Conservation (phyloP, 768 basidiomycete species). For the Tylopilus sp. region DNA sequence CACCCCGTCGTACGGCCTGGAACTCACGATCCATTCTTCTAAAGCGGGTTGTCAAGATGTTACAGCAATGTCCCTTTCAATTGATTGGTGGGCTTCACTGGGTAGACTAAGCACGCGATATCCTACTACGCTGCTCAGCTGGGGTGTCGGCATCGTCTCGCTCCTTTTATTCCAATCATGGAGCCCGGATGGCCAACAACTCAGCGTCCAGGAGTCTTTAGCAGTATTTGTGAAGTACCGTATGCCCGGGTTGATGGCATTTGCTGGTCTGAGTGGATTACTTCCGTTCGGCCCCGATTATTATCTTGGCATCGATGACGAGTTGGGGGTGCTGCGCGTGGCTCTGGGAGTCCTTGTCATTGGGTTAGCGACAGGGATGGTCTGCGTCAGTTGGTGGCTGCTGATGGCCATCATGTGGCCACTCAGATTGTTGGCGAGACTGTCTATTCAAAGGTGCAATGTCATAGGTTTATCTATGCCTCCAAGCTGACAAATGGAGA, state of each 20-base stretch:
- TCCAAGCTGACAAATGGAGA: background rate
- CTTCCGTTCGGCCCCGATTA: conserved; percentile 54
- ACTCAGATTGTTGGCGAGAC: conserved; percentile 21
- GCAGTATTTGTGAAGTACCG: conserved; percentile 36
- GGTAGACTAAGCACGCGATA: conserved; percentile 75
- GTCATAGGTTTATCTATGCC: background rate
- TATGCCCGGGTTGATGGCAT: conserved; percentile 41
- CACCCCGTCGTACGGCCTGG: conserved; percentile 36
- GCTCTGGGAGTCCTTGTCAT: conserved; percentile 55
- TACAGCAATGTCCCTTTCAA: conserved; percentile 41
- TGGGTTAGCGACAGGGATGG: conserved; percentile 61
- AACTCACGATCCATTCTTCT: conserved; percentile 58
- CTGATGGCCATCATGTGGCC: conserved; percentile 48
- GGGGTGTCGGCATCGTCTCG: conserved; percentile 70
- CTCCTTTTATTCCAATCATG: conserved; percentile 55
- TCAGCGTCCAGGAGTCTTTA: conserved; percentile 50
- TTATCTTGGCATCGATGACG: conserved; percentile 60
- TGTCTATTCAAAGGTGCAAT: conserved; percentile 16
- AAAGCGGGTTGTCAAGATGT: conserved; percentile 44
- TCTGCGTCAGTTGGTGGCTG: conserved; percentile 56
- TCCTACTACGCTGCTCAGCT: conserved; percentile 64
- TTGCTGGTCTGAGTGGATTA: conserved; percentile 45
- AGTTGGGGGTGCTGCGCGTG: conserved; percentile 36
- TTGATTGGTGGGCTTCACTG: conserved; percentile 71
- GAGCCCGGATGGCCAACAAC: conserved; percentile 35